Evolutionary conservation across 1,284 basidiomycete genomes (phyloP), one percentile per base, ranked within the genome.

Genomic region (Boletellus deceptivus): DNA sequence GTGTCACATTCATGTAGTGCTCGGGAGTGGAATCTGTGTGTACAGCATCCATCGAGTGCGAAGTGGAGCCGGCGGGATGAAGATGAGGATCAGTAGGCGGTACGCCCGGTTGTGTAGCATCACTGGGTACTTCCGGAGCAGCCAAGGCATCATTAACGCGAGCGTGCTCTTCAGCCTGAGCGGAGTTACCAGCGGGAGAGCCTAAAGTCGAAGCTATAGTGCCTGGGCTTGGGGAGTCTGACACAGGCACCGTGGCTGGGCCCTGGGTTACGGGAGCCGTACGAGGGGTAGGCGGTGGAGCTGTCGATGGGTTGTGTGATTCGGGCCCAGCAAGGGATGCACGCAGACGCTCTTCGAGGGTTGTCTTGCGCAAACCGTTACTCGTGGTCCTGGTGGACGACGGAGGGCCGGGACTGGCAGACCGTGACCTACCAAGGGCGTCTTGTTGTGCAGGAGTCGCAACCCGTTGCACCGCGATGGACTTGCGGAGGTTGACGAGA

Each of bases 301-400:
- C 72, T 13, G 70, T 63, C 29, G 78, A 75, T 18, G 67, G 62
- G 40, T 45, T 52, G 13, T 80, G 74, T 1, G 72, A 70, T 11
- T 89, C 86, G 24, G 77, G 78, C 46, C 75, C 74, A 38, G 77
- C 73, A 57, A 85, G 78, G 27, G 81, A 80, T 31, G 78, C 79
- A 31, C 83, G 78, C 14, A 91, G 69, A 42, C 89, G 76, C 49
- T 91, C 88, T 67, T 91, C 88, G 0, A 90, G 72, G 10, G 78
- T 83, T n/a, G 75, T 72, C 63, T 80, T 83, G 49, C 70, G 70
- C 55, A 59, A 55, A 40, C 54, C 62, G 51, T 70, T 57, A 36
- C 37, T 43, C 9, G 48, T 48, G 43, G 50, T 59, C 52, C 45
- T 61, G 6, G 60, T 31, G 27, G 54, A 42, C 11, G 70, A 57